These are phyloP conservation scores for Backusella parvicylindrica DNA, from an alignment of 192 early-diverging fungal genomes.

Conservation along the genomic window DNA sequence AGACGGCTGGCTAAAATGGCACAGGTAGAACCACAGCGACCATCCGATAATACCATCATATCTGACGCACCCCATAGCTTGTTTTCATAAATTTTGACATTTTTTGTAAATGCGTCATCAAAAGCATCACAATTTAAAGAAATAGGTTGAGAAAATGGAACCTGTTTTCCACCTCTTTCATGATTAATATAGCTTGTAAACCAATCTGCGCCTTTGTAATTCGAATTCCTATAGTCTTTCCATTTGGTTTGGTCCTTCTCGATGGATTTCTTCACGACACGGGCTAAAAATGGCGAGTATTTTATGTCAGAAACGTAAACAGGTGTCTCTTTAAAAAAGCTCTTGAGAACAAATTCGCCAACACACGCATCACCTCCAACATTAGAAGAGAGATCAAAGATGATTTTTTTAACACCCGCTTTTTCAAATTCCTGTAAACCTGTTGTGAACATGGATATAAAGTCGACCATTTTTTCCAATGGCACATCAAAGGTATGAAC, in stretches of 20 bases:
- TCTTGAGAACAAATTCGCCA: conserved; percentile 34
- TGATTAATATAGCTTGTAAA: conserved; percentile 13
- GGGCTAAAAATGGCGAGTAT: conserved; percentile 18
- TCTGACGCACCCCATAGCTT: conserved; percentile 16
- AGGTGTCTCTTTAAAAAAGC: conserved; percentile 19
- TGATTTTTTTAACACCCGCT: conserved; percentile 24
- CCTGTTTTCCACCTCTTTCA: conserved; percentile 13
- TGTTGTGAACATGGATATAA: conserved; percentile 17
- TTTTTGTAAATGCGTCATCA: background rate
- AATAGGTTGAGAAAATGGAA: conserved; percentile 26
- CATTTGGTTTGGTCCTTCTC: conserved; percentile 18
- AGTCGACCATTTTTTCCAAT: conserved; percentile 9
- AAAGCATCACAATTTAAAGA: conserved; percentile 25
- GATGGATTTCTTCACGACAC: conserved; percentile 19
- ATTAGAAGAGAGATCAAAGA: conserved; percentile 29
- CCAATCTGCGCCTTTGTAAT: conserved; percentile 24
- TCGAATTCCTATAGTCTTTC: conserved; percentile 18
- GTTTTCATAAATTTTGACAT: conserved; percentile 5
- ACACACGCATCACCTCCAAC: conserved; percentile 31
- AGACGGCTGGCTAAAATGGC: conserved; percentile 32
- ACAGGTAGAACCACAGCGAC: conserved; percentile 33
- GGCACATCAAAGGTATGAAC: conserved; percentile 24
- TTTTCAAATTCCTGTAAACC: conserved; percentile 21
- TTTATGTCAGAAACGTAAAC: conserved; percentile 33
- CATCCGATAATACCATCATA: conserved; percentile 28